These are phyloP conservation scores for Aureobasidium zeae DNA, from an alignment of 2,329 filamentous ascomycete genomes.

Conservation along the genomic window DNA sequence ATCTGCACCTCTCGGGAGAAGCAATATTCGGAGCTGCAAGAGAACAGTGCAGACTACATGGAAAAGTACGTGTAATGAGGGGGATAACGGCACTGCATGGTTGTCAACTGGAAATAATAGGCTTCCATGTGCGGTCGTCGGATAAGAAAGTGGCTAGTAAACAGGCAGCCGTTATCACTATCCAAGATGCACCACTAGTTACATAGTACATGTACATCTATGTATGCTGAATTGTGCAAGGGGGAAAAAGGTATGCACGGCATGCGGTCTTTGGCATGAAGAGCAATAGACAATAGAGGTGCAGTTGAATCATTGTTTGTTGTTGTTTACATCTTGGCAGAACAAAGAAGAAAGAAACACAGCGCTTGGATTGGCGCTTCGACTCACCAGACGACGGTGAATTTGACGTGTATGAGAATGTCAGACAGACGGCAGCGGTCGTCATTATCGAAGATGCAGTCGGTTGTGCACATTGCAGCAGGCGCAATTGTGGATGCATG, in stretches of 20 bases:
- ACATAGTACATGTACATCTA: too few relatives aligned
- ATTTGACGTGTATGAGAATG: too few relatives aligned
- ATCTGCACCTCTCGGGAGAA: neutral
- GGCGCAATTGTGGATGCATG: neutral
- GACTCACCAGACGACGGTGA: too few relatives aligned
- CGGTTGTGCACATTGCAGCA: neutral
- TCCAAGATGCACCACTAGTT: neutral
- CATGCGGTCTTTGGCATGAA: neutral
- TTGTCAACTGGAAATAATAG: neutral
- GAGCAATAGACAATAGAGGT: neutral
- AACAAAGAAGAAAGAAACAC: too few relatives aligned
- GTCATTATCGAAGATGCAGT: too few relatives aligned
- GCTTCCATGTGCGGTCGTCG: constrained; percentile 5
- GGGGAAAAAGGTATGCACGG: constrained; percentile 1
- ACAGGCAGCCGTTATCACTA: constrained; percentile 2
- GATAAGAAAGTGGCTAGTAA: constrained; percentile 9
- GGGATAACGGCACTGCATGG: constrained; percentile 5
- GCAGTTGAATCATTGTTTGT: neutral
- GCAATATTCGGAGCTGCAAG: constrained; percentile 1
- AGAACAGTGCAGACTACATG: neutral
- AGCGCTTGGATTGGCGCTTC: too few relatives aligned
- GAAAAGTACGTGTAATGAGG: constrained; percentile 11
- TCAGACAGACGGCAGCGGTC: too few relatives aligned
- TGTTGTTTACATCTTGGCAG: too few relatives aligned
- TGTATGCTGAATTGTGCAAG: constrained; percentile 1